A percentile compares a stretch with the other conserved stretches of the same genome.
These are phyloP conservation scores for Thyridium curvatum DNA, from an alignment of 2,329 filamentous ascomycete species.

Conservation along the genomic window DNA sequence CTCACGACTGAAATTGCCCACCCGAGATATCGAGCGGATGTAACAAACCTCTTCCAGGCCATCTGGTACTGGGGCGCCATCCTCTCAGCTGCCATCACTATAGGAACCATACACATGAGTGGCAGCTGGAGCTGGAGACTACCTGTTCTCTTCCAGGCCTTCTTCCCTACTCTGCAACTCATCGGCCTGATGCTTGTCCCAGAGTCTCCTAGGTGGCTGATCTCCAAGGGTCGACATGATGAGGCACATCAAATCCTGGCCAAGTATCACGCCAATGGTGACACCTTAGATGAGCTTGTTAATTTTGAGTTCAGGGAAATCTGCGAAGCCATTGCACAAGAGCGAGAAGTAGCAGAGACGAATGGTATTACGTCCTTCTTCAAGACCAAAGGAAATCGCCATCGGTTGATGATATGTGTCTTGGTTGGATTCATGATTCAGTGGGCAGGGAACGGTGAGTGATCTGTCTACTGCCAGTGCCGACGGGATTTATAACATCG, in stretches of 20 bases:
- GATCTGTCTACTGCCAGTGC: no score
- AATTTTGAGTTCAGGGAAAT: slow-evolving; percentile 11
- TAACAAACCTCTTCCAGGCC: no score
- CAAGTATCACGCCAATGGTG: slow-evolving; percentile 10
- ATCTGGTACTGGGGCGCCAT: slow-evolving; percentile 50
- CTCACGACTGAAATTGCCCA: no score
- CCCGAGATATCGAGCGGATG: no score
- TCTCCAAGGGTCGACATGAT: slow-evolving; percentile 14
- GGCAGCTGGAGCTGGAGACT: slow-evolving; percentile 40
- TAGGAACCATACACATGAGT: slow-evolving; percentile 37
- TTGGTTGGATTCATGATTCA: slow-evolving; percentile 9
- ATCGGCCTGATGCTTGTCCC: slow-evolving; percentile 28
- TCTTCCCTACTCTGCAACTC: slow-evolving; percentile 40
- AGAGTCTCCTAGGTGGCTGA: slow-evolving; percentile 17
- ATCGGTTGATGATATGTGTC: slow-evolving; percentile 9
- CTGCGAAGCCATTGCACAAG: no score
- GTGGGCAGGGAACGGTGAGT: no score
- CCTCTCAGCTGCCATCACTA: slow-evolving; percentile 39
- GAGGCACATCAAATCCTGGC: slow-evolving; percentile 8
- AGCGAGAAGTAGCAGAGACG: no score
- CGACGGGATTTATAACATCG: no score
- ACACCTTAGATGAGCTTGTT: slow-evolving; percentile 8
- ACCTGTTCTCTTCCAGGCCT: slow-evolving; percentile 29
- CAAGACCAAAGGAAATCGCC: slow-evolving; percentile 8
- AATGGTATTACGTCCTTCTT: no score